These are phyloP conservation scores for Zalerion maritima DNA, from an alignment of 495 filamentous ascomycete species.

Conservation along the genomic window DNA sequence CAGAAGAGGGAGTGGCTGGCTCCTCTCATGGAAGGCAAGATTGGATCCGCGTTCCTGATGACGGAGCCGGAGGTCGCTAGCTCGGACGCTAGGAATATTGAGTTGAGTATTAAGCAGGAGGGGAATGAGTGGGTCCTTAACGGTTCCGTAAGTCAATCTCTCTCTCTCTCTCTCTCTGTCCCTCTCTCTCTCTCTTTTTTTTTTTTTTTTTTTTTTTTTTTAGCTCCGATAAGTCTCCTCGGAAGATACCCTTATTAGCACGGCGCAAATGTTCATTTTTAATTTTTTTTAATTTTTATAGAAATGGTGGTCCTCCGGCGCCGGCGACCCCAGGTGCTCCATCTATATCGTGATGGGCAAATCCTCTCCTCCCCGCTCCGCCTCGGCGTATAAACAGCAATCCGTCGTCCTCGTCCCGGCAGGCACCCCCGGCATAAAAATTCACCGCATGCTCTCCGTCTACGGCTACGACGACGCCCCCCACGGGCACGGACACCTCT, in stretches of 20 bases:
- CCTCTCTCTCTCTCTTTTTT: too few relatives aligned
- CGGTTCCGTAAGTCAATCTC: conserved; percentile 46
- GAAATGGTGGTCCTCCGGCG: conserved; percentile 97
- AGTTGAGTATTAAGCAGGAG: conserved; percentile 62
- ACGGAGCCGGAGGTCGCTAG: conserved; percentile 79
- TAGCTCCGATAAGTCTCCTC: too few relatives aligned
- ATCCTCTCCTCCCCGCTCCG: conserved; percentile 51
- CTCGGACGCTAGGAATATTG: conserved; percentile 79
- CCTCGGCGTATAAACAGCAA: conserved; percentile 69
- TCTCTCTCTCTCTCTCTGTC: not conserved
- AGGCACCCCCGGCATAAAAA: conserved; percentile 56
- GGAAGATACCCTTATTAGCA: too few relatives aligned
- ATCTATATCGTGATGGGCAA: conserved; percentile 92
- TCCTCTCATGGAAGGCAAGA: conserved; percentile 71
- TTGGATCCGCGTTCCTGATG: conserved; percentile 86
- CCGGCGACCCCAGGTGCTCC: conserved; percentile 78
- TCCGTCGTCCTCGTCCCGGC: conserved; percentile 78
- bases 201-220: too few relatives aligned
- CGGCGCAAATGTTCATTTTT: not conserved
- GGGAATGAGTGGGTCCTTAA: conserved; percentile 77
- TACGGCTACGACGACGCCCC: conserved; percentile 94
- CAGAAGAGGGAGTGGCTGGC: conserved; percentile 80
- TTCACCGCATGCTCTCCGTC: conserved; percentile 75
- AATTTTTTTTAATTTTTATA: conserved; percentile 12
- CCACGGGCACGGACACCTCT: conserved; percentile 83